phyloP scores from a whole-genome alignment of 805 yeast genomes.

The Barnettozyma pratensis region DNA sequence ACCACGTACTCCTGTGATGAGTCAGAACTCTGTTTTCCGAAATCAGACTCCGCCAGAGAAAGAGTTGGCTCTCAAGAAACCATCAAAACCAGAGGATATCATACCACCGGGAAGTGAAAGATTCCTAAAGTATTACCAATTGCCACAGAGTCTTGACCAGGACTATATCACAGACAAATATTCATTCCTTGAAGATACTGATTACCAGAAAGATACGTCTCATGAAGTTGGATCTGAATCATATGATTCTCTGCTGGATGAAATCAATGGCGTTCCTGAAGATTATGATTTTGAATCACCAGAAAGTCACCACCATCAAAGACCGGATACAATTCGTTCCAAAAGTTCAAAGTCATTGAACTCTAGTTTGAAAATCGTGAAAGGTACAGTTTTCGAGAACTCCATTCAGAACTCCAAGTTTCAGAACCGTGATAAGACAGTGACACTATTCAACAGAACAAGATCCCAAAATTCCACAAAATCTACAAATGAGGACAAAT shows the following conservation, averaged over 20 bases:
- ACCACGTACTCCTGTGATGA: not conserved
- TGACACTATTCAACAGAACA: conserved; percentile 30
- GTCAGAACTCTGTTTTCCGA: not conserved
- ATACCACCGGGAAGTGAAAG: conserved; percentile 5
- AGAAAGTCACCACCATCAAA: not conserved
- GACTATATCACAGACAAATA: conserved; percentile 18
- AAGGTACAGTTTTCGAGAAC: conserved; percentile 24
- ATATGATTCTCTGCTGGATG: conserved; percentile 43
- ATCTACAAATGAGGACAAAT: not conserved
- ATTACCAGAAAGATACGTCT: conserved; percentile 5
- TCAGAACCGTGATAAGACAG: conserved; percentile 33
- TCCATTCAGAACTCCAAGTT: conserved; percentile 30
- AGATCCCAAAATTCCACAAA: conserved; percentile 4
- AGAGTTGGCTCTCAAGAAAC: not conserved
- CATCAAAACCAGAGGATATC: not conserved
- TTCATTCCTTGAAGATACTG: not conserved
- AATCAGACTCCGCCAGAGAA: not conserved
- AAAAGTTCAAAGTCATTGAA: conserved; percentile 16
- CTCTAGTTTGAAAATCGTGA: conserved; percentile 9
- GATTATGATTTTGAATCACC: conserved; percentile 29
- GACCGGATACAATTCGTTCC: not conserved
- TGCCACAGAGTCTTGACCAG: conserved; percentile 31
- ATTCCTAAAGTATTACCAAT: conserved; percentile 34
- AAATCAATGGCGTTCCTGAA: conserved; percentile 45
- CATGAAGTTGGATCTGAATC: conserved; percentile 15